Percentiles rank a stretch among this genome's conserved stretches.
Conservation (phyloP, 2,329 filamentous ascomycete genomes). For the Trichophyton benhamiae region DNA sequence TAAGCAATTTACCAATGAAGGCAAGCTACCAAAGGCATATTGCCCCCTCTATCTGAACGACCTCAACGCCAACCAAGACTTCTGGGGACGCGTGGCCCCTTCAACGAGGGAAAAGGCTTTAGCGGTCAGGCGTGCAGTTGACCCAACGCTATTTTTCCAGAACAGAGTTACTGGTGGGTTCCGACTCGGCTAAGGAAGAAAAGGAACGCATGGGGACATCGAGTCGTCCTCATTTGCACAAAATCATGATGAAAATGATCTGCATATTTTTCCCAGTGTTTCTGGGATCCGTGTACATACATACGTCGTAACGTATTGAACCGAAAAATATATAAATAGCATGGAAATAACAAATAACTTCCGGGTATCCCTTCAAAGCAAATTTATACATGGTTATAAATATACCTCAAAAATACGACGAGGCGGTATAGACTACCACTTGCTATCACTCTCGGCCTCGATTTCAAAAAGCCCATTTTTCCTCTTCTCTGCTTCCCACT, state of each 20-base stretch:
- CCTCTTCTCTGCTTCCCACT: constrained; percentile 50
- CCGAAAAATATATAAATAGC: neutral
- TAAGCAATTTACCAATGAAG: constrained; percentile 23
- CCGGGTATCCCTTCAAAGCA: neutral
- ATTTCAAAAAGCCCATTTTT: constrained; percentile 48
- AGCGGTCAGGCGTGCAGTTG: constrained; percentile 25
- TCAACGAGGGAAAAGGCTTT: constrained; percentile 20
- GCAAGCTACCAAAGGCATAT: constrained; percentile 29
- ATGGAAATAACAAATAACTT: neutral
- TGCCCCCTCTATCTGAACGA: constrained; percentile 39
- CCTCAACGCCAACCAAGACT: constrained; percentile 34
- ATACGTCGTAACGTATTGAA: neutral
- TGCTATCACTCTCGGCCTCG: constrained; percentile 25
- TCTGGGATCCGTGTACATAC: neutral
- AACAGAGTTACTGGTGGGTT: constrained; percentile 31
- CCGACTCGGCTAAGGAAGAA: constrained; percentile 20
- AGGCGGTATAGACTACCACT: constrained; percentile 15
- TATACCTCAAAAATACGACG: too few species aligned
- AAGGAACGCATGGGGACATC: neutral
- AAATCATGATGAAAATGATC: neutral
- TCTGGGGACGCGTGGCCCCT: constrained; percentile 29
- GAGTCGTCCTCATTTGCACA: neutral
- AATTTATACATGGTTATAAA: too few species aligned
- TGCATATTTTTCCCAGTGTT: neutral
- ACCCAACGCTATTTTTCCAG: constrained; percentile 31